Conservation (phyloP, 208 protist species). For the Crithidia bombi region DNA sequence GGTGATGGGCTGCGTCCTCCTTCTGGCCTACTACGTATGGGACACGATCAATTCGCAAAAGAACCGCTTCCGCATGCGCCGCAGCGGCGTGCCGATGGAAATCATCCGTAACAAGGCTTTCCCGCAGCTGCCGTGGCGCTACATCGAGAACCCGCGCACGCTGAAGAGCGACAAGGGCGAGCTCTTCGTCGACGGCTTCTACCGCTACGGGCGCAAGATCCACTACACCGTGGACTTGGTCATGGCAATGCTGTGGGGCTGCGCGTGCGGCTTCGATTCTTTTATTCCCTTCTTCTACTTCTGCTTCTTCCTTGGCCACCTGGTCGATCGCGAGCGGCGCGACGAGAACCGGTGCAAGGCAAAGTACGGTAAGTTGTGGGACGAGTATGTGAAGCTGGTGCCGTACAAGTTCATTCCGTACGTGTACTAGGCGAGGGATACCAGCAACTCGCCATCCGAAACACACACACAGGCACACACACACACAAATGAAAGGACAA, state of each 20-base stretch:
- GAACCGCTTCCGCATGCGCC: constrained; percentile 93
- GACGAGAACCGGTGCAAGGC: constrained; percentile 83
- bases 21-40: constrained; percentile 93
- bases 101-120: constrained; percentile 86
- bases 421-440: constrained; percentile 92
- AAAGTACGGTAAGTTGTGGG: constrained; percentile 96
- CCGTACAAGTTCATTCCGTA: constrained; percentile 96
- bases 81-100: constrained; percentile 67
- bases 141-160: constrained; percentile 89
- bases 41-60: constrained; percentile 95
- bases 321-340: constrained; percentile 90
- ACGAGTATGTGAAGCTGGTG: constrained; percentile 92
- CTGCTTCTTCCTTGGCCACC: constrained; percentile 92
- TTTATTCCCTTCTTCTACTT: constrained; percentile 97
- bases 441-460: too few species aligned
- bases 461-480: too few species aligned
- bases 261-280: constrained; percentile 84
- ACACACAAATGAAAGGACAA: neutral
- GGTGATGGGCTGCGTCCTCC: constrained; percentile 76
- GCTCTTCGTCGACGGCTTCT: constrained; percentile 95
- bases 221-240: constrained; percentile 95
- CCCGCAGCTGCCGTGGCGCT: constrained; percentile 93
- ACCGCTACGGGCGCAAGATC: constrained; percentile 92
- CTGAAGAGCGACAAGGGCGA: constrained; percentile 87
- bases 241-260: constrained; percentile 94